Conservation (phyloP, 345 rosid genomes). For the Fremontodendron californicum region DNA sequence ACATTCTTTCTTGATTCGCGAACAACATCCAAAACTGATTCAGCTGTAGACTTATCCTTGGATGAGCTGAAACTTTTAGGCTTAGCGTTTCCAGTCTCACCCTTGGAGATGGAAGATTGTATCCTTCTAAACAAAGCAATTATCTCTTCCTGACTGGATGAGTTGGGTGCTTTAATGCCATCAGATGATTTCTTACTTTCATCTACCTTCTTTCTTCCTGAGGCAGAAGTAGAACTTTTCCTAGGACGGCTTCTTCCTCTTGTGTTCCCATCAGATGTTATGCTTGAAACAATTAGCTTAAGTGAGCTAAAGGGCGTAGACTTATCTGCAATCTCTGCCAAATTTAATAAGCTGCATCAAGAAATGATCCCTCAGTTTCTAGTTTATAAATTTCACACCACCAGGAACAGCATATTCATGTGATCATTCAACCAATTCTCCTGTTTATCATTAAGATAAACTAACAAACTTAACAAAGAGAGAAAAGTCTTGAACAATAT, state of each 20-base stretch:
- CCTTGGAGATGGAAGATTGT: not conserved
- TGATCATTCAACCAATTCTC: not conserved
- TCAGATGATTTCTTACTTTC: not conserved
- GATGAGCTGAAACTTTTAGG: not conserved
- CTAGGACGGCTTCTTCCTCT: conserved; percentile 18
- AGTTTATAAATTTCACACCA: conserved; percentile 12
- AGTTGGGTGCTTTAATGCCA: not conserved
- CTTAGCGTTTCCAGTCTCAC: not conserved
- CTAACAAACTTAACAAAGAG: not conserved
- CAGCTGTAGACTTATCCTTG: not conserved
- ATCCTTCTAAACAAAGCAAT: conserved; percentile 4
- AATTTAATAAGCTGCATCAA: conserved; percentile 68
- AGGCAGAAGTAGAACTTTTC: conserved; percentile 21
- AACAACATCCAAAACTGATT: conserved; percentile 40
- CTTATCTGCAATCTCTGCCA: conserved; percentile 57
- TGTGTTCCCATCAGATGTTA: conserved; percentile 25
- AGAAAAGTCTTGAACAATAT: not conserved
- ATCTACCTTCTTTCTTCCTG: not conserved
- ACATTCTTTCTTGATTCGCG: conserved; percentile 24
- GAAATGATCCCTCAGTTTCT: conserved; percentile 39
- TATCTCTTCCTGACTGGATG: not conserved
- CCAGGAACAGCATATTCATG: not conserved
- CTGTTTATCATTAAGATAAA: too few species aligned
- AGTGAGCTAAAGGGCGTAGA: conserved; percentile 14
- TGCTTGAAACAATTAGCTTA: conserved; percentile 21